Evolutionary conservation across 495 filamentous ascomycete genomes (phyloP).

Genomic region (Astrothelium macrocarpum): DNA sequence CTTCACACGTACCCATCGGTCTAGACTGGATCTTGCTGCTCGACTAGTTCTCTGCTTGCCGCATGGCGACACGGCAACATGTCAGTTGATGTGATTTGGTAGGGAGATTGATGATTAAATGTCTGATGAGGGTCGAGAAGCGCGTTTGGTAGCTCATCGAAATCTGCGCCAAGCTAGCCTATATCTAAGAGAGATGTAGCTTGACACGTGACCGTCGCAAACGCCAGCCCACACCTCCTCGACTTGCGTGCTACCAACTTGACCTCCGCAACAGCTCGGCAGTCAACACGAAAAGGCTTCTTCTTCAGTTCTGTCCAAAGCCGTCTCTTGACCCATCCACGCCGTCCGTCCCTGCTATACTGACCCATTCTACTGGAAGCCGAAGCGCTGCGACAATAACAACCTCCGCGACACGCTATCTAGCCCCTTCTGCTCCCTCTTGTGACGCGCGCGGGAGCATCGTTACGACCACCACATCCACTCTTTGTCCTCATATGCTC

Average conservation of each 20-base stretch:
- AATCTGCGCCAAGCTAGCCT: background rate
- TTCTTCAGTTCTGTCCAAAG: background rate
- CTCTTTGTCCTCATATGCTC: background rate
- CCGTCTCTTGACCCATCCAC: background rate
- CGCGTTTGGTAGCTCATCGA: background rate
- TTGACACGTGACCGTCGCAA: constrained; percentile 1
- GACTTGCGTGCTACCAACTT: background rate
- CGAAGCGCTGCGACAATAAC: background rate
- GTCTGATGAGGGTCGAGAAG: background rate
- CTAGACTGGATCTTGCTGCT: too few species aligned
- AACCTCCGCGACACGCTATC: background rate
- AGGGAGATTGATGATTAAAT: too few species aligned
- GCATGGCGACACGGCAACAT: too few species aligned
- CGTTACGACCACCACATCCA: background rate
- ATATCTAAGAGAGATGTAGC: background rate
- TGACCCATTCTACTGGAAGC: background rate
- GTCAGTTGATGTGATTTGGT: too few species aligned
- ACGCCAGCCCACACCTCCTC: constrained; percentile 5
- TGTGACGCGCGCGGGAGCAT: background rate
- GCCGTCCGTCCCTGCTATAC: background rate
- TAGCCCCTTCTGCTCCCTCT: background rate
- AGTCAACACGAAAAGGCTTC: background rate
- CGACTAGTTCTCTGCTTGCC: too few species aligned
- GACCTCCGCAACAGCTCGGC: background rate
- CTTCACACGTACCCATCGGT: too few species aligned